A percentile compares a stretch with the other conserved stretches of the same genome.
Conservation (phyloP, 148 eudicot genomes). For the Camellia japonica region DNA sequence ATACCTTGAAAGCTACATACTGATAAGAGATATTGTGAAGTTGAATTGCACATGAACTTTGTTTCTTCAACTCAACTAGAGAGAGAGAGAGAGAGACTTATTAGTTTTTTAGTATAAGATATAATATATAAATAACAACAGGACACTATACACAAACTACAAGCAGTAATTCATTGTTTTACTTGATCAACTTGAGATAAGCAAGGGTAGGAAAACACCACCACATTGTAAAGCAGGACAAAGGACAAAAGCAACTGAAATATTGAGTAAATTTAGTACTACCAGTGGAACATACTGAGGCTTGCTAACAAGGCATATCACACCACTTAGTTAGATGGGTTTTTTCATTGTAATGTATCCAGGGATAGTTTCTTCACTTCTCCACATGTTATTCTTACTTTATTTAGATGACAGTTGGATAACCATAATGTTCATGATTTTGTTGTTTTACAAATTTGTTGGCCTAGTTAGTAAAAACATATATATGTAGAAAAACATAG, state of each 20-base stretch:
- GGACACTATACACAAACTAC: neutral
- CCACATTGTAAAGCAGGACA: constrained; percentile 3
- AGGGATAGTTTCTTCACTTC: neutral
- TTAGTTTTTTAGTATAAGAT: neutral
- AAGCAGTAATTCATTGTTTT: neutral
- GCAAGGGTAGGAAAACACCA: constrained; percentile 9
- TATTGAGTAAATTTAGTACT: neutral
- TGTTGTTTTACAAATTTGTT: neutral
- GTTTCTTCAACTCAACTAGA: constrained; percentile 77
- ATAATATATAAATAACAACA: neutral
- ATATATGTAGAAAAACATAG: neutral
- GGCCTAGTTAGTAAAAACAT: neutral
- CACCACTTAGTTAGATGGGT: no score
- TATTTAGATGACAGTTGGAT: neutral
- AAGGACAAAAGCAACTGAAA: neutral
- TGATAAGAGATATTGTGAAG: constrained; percentile 53
- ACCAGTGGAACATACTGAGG: neutral
- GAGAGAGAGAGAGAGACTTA: neutral
- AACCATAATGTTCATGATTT: neutral
- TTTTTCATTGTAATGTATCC: no score
- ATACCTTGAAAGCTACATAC: constrained; percentile 71
- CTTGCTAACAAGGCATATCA: no score
- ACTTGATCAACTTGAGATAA: neutral
- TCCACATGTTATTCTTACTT: neutral
- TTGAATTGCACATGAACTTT: constrained; percentile 60